These are phyloP conservation scores for Podochytrium sp. DNA, from an alignment of 192 early-diverging fungal species.

Conservation along the genomic window DNA sequence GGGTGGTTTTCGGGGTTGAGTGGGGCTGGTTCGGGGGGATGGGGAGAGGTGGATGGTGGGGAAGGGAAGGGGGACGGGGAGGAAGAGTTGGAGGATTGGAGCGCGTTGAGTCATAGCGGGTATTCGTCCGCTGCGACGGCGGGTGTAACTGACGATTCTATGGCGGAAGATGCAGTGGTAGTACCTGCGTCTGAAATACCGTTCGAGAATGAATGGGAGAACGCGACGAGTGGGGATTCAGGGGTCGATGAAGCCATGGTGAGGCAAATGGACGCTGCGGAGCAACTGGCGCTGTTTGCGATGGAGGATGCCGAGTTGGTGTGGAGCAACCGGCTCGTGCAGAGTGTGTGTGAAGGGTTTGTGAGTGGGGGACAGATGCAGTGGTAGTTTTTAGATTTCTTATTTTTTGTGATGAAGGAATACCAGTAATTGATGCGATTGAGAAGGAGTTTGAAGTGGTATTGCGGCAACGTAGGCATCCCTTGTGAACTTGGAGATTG, in stretches of 20 bases:
- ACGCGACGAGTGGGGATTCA: not conserved
- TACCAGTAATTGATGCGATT: no score
- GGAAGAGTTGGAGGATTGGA: no score
- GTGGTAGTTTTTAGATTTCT: no score
- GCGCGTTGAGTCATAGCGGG: not conserved
- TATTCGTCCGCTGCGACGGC: not conserved
- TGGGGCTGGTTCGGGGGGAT: not conserved
- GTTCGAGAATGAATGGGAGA: slow-evolving; percentile 28
- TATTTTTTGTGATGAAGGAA: no score
- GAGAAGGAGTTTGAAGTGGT: no score
- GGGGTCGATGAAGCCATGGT: slow-evolving; percentile 8
- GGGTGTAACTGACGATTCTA: not conserved
- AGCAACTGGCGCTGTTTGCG: slow-evolving; percentile 40
- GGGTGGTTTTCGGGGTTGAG: no score
- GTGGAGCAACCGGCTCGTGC: slow-evolving; percentile 35
- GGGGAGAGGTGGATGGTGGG: not conserved
- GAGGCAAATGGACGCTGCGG: slow-evolving; percentile 33
- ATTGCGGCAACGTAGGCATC: no score
- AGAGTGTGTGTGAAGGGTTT: slow-evolving; percentile 37
- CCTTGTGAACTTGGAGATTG: no score
- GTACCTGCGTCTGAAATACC: no score
- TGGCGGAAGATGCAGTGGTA: no score
- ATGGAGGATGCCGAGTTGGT: slow-evolving; percentile 42
- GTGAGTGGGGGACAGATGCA: slow-evolving; percentile 19
- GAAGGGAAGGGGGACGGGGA: not conserved